Base-by-base conservation (phyloP, 352 stramenopile genomes). In the Pythium grandisporangium region DNA sequence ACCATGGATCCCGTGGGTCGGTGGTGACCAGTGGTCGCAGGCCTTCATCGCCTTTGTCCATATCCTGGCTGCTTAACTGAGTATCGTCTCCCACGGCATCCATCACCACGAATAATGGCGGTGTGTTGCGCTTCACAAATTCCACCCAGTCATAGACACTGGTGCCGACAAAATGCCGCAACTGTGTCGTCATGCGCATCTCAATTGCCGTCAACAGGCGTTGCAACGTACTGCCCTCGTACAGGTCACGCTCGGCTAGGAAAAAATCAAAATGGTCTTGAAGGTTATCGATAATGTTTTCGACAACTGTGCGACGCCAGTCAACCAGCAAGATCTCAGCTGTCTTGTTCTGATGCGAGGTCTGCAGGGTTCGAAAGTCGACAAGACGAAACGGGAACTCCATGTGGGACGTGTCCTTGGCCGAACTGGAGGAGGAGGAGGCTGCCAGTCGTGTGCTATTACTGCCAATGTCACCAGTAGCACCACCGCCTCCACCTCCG, bases 181-280 rank as follows among this genome's bases (percentile, higher is more conserved):
- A 51, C 32, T 97, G 90, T 40, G 76, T 67, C 0, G 61, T 67
- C 66, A 97, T 87, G 41, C 89, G 83, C 5, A 94, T 45, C 33
- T 96, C 77, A 27, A 96, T 63, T 11, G 83, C 66, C 11, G 70
- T 90, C 40, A 97, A 60, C 26, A 97, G 67, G 33, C 81, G 59
- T 25, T 76, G 63, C 5, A 97, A 62, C 10, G 55, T 58, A 30
- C 70, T 77, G 6, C 26, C 20, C 5, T 52, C 29, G 46, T 93
- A 97, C 2, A 58, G 53, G 2, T 51, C 42, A 2, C 52, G 37
- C 41, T 96, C 84, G 0, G 83, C 93, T 19, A 95, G 68, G 50
- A 96, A 97, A 48, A 97, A 91, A 42, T 97, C 87, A 45, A 84
- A 96, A 47, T 94, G 70, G 48, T 97, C 90, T 55, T 97, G 90